Evolutionary conservation across 2,329 filamentous ascomycete genomes (phyloP).

Genomic region (Dichotomopilus funicola): DNA sequence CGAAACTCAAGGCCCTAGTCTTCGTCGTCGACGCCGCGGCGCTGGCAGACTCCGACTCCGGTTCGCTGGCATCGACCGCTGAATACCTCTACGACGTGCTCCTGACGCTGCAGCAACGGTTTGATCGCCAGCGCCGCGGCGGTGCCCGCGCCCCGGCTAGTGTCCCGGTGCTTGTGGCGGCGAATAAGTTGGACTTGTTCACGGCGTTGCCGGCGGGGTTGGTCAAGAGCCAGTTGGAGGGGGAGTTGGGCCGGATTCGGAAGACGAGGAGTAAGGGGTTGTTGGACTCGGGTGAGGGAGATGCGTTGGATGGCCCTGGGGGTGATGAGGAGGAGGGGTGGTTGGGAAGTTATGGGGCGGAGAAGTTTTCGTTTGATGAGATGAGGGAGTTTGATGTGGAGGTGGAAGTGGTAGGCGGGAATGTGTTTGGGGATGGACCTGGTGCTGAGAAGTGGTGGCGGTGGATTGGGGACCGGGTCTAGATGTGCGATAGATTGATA

Average conservation of each 20-base stretch:
- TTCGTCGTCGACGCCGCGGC: constrained; percentile 84
- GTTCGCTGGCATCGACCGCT: constrained; percentile 64
- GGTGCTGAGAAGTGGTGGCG: constrained; percentile 80
- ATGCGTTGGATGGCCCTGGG: constrained; percentile 41
- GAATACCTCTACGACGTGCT: constrained; percentile 85
- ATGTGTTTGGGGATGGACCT: constrained; percentile 57
- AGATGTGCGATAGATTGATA: not conserved
- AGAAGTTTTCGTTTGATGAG: constrained; percentile 71
- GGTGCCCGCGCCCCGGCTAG: constrained; percentile 39
- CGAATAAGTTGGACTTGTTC: constrained; percentile 95
- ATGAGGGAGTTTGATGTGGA: constrained; percentile 78
- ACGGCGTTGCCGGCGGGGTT: constrained; percentile 76
- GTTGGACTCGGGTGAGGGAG: constrained; percentile 70
- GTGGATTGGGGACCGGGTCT: constrained; percentile 78
- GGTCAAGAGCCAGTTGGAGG: constrained; percentile 69
- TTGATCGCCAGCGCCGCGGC: constrained; percentile 2
- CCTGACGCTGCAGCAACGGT: constrained; percentile 69
- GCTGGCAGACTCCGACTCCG: constrained; percentile 50
- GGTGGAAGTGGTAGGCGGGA: constrained; percentile 72
- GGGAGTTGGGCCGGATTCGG: constrained; percentile 73
- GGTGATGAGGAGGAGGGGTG: constrained; percentile 75
- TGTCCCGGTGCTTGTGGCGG: constrained; percentile 74
- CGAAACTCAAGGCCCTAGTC: constrained; percentile 63
- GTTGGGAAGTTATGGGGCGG: constrained; percentile 73
- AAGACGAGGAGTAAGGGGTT: constrained; percentile 72